Evolutionary conservation across 2,329 filamentous ascomycete genomes (phyloP).

Genomic region (Aureobasidium musti): DNA sequence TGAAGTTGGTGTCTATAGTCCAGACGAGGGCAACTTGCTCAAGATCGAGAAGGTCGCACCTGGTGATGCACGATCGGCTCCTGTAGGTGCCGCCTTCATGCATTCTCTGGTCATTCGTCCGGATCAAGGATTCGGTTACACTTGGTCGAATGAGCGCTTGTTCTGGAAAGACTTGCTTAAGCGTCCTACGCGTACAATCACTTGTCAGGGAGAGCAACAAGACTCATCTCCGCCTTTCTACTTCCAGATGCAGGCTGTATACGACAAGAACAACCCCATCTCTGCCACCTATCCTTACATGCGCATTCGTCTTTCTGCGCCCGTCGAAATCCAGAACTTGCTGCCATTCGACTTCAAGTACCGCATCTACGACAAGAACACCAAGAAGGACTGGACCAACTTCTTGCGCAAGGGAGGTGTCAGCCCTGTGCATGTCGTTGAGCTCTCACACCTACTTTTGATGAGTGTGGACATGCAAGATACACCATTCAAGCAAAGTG

Average conservation of each 20-base stretch:
- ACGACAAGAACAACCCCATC: constrained; percentile 79
- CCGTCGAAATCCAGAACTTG: constrained; percentile 90
- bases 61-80: constrained; percentile 83
- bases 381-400: constrained; percentile 98
- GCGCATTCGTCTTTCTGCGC: constrained; percentile 86
- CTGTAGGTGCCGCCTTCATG: constrained; percentile 87
- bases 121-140: constrained; percentile 94
- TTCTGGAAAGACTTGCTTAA: constrained; percentile 93
- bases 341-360: constrained; percentile 99
- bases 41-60: constrained; percentile 98
- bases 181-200: constrained; percentile 79
- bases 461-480: constrained; percentile 97
- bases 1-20: constrained; percentile 88
- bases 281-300: constrained; percentile 89
- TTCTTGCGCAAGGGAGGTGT: constrained; percentile 95
- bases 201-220: constrained; percentile 81
- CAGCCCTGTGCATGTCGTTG: constrained; percentile 95
- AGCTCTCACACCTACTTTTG: constrained; percentile 87
- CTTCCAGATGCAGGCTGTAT: constrained; percentile 90
- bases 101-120: constrained; percentile 86
- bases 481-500: constrained; percentile 88
- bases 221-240: constrained; percentile 82
- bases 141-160: constrained; percentile 85
- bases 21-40: constrained; percentile 80
- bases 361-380: constrained; percentile 97